Evolutionary conservation across 768 basidiomycete species (phyloP).

Genomic region (Suillus bovinus): DNA sequence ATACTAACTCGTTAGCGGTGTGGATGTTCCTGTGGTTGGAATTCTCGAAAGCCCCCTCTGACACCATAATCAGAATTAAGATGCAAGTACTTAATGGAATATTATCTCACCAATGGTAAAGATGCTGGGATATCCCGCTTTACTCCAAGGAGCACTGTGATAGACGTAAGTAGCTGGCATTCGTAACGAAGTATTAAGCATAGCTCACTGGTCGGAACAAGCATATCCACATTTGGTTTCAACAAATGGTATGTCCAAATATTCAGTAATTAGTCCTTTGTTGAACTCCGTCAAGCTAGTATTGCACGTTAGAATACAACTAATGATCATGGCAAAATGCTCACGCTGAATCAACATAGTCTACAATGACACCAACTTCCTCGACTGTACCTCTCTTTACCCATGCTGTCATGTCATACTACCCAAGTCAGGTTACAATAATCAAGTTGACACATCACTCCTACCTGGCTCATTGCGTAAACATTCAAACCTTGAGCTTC

Average conservation of each 20-base stretch:
- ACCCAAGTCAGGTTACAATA: conserved; percentile 21
- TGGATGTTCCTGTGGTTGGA: conserved; percentile 81
- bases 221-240: conserved; percentile 93
- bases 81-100: background rate
- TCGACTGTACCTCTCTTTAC: conserved; percentile 79
- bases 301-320: conserved; percentile 18
- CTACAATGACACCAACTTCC: conserved; percentile 82
- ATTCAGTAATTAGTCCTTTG: conserved; percentile 68
- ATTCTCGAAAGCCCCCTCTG: conserved; percentile 71
- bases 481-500: conserved; percentile 31
- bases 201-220: conserved; percentile 84
- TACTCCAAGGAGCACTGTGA: conserved; percentile 73
- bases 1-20: conserved; percentile 72
- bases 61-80: background rate
- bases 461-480: conserved; percentile 36
- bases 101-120: conserved; percentile 65
- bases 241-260: conserved; percentile 78
- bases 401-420: conserved; percentile 96
- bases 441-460: background rate
- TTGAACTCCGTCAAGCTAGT: conserved; percentile 78
- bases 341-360: conserved; percentile 71
- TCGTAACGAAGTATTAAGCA: conserved; percentile 18
- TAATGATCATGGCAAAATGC: conserved; percentile 30
- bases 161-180: conserved; percentile 12
- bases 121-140: conserved; percentile 81